Percentiles rank a stretch among this genome's conserved stretches.
Evolutionary conservation across 1,284 basidiomycete species (phyloP).

Genomic region (Microstroma glucosiphilum): DNA sequence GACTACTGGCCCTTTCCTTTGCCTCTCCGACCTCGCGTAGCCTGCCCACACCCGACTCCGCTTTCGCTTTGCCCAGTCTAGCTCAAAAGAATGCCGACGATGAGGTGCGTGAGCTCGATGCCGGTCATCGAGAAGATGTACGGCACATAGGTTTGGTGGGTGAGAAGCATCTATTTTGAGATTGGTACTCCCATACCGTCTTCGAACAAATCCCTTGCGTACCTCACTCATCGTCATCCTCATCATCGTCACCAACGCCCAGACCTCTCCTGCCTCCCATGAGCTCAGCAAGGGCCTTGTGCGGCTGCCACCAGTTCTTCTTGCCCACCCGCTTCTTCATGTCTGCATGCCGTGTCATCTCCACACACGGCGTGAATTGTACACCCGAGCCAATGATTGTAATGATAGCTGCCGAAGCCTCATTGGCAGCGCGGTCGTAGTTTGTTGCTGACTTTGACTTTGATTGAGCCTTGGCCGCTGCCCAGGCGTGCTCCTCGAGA

Average conservation of each 20-base stretch:
- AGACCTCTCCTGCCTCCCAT: conserved; percentile 34
- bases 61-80: too few relatives aligned
- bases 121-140: too few relatives aligned
- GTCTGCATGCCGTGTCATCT: conserved; percentile 79
- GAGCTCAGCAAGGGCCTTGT: conserved; percentile 37
- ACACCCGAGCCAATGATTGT: conserved; percentile 77
- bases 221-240: neutral
- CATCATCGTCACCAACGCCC: conserved; percentile 1
- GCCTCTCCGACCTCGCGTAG: too few relatives aligned
- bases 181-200: too few relatives aligned
- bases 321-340: conserved; percentile 81
- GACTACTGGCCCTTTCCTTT: too few relatives aligned
- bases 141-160: too few relatives aligned
- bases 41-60: too few relatives aligned
- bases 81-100: too few relatives aligned
- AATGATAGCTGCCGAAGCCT: conserved; percentile 74
- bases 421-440: conserved; percentile 21
- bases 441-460: conserved; percentile 13
- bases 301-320: conserved; percentile 68
- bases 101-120: too few relatives aligned
- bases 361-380: conserved; percentile 72
- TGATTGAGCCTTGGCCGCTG: conserved; percentile 12
- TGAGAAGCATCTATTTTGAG: too few relatives aligned
- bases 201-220: too few relatives aligned
- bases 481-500: conserved; percentile 60